These are phyloP conservation scores for Phycomyces nitens DNA, from an alignment of 192 early-diverging fungal species.

Conservation along the genomic window DNA sequence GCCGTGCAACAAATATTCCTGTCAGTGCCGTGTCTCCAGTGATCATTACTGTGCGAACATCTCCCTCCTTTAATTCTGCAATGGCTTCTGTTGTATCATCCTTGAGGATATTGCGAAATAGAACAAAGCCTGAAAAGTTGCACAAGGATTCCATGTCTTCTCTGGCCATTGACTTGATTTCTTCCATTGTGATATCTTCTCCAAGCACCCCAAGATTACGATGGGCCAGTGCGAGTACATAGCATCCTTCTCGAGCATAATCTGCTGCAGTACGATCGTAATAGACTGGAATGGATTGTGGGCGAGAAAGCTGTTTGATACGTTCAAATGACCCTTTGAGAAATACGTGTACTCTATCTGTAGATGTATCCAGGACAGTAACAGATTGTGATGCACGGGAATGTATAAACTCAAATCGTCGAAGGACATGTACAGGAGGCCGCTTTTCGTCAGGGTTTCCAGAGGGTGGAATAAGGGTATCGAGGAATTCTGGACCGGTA, in stretches of 20 bases:
- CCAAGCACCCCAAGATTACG: constrained; percentile 53
- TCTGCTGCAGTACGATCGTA: constrained; percentile 52
- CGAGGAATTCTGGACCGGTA: constrained; percentile 31
- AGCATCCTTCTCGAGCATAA: constrained; percentile 71
- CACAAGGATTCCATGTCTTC: constrained; percentile 59
- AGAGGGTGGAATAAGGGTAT: constrained; percentile 48
- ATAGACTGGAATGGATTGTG: constrained; percentile 47
- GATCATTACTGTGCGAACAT: constrained; percentile 74
- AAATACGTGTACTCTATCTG: constrained; percentile 57
- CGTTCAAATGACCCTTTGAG: constrained; percentile 82
- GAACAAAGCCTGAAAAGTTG: constrained; percentile 54
- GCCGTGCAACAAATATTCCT: constrained; percentile 65
- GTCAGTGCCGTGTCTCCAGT: constrained; percentile 80
- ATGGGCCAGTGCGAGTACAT: constrained; percentile 74
- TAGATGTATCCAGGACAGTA: constrained; percentile 53
- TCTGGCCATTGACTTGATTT: constrained; percentile 41
- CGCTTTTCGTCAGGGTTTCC: constrained; percentile 20
- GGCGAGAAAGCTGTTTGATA: constrained; percentile 47
- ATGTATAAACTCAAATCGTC: constrained; percentile 77
- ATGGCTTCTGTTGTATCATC: constrained; percentile 66
- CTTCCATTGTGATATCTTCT: constrained; percentile 36
- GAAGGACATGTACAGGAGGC: constrained; percentile 49
- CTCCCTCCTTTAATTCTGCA: constrained; percentile 60
- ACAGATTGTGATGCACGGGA: constrained; percentile 73
- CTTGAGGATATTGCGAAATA: constrained; percentile 79